Percentiles rank a stretch among this genome's conserved stretches.
These are phyloP conservation scores for Trematosphaeria pertusa DNA, from an alignment of 2,329 filamentous ascomycete species.

Conservation along the genomic window DNA sequence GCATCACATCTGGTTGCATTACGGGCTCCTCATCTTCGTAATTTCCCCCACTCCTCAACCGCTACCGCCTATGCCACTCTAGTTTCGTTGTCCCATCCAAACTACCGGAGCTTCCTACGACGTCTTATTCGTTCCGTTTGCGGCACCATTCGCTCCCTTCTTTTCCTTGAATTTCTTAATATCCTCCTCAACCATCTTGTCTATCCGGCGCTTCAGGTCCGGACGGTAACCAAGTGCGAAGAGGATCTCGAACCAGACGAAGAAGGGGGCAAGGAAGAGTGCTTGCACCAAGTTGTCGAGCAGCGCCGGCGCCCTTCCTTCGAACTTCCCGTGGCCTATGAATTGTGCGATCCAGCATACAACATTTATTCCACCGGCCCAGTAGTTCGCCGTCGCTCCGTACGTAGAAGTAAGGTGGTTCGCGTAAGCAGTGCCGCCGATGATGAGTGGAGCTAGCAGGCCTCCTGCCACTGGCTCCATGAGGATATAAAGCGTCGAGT, in stretches of 20 bases:
- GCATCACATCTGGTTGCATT: too few species aligned
- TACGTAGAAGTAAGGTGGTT: conserved; percentile 76
- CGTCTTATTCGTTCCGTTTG: conserved; percentile 27
- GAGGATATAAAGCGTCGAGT: conserved; percentile 82
- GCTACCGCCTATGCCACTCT: too few species aligned
- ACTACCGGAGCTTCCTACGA: conserved; percentile 7
- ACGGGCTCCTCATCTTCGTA: too few species aligned
- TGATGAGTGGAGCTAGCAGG: conserved; percentile 75
- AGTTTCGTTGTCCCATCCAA: too few species aligned
- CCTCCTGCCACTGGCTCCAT: conserved; percentile 93
- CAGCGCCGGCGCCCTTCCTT: conserved; percentile 85
- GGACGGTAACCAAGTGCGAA: conserved; percentile 91
- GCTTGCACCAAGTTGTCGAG: conserved; percentile 93
- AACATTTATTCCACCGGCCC: conserved; percentile 72
- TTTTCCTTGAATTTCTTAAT: conserved; percentile 72
- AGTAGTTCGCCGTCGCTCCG: conserved; percentile 66
- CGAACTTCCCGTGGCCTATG: conserved; percentile 86
- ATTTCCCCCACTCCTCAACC: too few species aligned
- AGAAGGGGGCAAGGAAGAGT: conserved; percentile 90
- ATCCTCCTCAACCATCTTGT: conserved; percentile 77
- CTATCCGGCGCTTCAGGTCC: conserved; percentile 81
- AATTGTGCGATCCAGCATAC: conserved; percentile 89
- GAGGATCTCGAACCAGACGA: conserved; percentile 94
- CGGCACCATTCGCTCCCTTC: conserved; percentile 51
- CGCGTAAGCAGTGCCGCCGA: conserved; percentile 74